Percentiles rank a stretch among this genome's conserved stretches.
Evolutionary conservation across 1,284 basidiomycete genomes (phyloP).

Genomic region (Ganoderma meredithae): DNA sequence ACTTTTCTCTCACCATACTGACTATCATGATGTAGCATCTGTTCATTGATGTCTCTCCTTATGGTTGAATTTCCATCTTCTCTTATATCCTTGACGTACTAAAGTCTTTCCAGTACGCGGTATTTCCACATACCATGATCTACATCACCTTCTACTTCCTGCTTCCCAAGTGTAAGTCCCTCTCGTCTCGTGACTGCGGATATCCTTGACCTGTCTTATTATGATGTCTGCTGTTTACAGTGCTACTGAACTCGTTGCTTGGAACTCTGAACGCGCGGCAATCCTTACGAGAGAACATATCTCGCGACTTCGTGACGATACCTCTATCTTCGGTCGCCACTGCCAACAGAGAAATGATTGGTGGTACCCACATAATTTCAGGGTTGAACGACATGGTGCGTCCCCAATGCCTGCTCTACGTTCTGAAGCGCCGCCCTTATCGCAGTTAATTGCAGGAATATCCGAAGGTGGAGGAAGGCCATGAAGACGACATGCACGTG

Average conservation of each 20-base stretch:
- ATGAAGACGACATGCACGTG: neutral
- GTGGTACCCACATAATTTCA: neutral
- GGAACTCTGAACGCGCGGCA: slow-evolving; percentile 26
- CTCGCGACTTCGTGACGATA: neutral
- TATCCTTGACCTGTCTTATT: too few species aligned
- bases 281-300: slow-evolving; percentile 13
- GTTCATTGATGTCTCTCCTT: slow-evolving; percentile 33
- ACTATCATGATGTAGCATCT: neutral
- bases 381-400: neutral
- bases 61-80: slow-evolving; percentile 35
- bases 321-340: neutral
- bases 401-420: neutral
- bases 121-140: slow-evolving; percentile 47
- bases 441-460: neutral
- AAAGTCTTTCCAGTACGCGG: slow-evolving; percentile 40
- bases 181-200: neutral
- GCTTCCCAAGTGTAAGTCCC: slow-evolving; percentile 44
- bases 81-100: neutral
- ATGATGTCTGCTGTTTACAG: slow-evolving; percentile 5
- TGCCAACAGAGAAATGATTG: neutral
- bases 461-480: neutral
- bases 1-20: neutral
- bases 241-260: slow-evolving; percentile 29
- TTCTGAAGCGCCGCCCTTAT: neutral
- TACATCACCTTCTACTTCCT: slow-evolving; percentile 50